Base-by-base conservation (phyloP, 2,329 filamentous ascomycete genomes). In the Dothistroma pini region DNA sequence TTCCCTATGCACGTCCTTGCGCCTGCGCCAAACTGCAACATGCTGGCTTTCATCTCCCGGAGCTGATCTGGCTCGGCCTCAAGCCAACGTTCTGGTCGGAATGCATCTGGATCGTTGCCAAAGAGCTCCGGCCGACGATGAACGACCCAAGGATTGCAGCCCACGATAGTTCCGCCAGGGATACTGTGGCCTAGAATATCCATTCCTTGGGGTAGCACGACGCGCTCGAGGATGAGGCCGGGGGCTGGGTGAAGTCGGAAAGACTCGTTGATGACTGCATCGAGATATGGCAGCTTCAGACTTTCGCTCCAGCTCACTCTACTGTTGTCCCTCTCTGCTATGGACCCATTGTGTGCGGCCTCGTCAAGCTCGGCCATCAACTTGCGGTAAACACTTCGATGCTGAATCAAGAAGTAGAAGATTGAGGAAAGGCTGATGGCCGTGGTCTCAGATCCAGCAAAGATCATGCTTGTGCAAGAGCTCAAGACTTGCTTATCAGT, bases 241-340 rank as follows among this genome's bases (percentile, higher is more conserved):
- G 88, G 83, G 0, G 89, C 88, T 0, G 90, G 90, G 72, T 93
- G 89, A 67, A 91, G 72, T 12, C 89, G 84, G 77, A 93, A 90
- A 4, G 87, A 84, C 74, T 95, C 90, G 70, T 93, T 90, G 68
- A 93, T 82, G 58, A 86, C 87, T 3, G 89, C 90, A 69, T 92
- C 88, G 6, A 95, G 84, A 72, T 93, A 95, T 0, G 85, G 84
- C 1, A 95, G 80, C 58, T 83, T 84, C 72, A 90, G 88, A 54
- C 81, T 82, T 74, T 92, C 87, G 38, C 84, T 72, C 84, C 88
- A 91, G 1, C 85, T 87, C 6, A 91, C 87, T 4, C 86, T 80
- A 7, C 84, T 84, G 16, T 84, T 81, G 0, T 70, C 58, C 2
- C 77, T 73, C 29, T 75, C 67, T 41, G 75, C 73, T 56, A 80